Base-by-base conservation (phyloP, 176 grass and related monocot genomes). In the Areca catechu region DNA sequence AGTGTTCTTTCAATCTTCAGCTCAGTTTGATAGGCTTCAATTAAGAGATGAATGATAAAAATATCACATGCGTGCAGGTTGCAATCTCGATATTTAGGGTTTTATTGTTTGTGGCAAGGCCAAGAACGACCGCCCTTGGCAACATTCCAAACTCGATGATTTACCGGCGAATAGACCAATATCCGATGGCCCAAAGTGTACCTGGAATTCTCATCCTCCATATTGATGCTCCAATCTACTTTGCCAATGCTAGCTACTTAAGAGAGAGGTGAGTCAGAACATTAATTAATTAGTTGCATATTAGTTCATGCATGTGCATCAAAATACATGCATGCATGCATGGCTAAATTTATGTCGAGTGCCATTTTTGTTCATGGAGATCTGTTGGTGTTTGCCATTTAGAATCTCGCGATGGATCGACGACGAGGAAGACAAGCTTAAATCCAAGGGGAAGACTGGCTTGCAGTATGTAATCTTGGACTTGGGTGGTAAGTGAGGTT, bases 401-500 rank as follows among this genome's bases (percentile, higher is more conserved):
- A 84, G 93, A 78, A 78, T 98, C 75, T 70, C 66, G 7, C 61
- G 94, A 49, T 92, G 88, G 84, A 92, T 98, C 24, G 88, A 93
- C 4, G 94, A 98, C 0, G 94, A 98, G 55, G 88, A 98, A 12
- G 88, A 98, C 15, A 79, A 53, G 34, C 48, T 78, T 16, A 71
- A 82, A 60, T 56, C 49, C 22, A 80, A 79, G 59, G 79, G 60
- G 49, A 77, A 77, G 68, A 78, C 53, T 12, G 66, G 48, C 20
- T 48, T 98, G 60, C 81, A 80, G 62, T 92, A 98, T 48, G 76
- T 93, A 1, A 78, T 98, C 70, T 73, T 98, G 1, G 88, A 98
- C 76, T 69, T 98, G 76, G 78, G 88, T 29, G 94, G 94, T 98
- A 43, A 43, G 34, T 43, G 34, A 3, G 34, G 10, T 14, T 43